Conservation (phyloP, 805 yeast genomes). For the Teunomyces cretensis region DNA sequence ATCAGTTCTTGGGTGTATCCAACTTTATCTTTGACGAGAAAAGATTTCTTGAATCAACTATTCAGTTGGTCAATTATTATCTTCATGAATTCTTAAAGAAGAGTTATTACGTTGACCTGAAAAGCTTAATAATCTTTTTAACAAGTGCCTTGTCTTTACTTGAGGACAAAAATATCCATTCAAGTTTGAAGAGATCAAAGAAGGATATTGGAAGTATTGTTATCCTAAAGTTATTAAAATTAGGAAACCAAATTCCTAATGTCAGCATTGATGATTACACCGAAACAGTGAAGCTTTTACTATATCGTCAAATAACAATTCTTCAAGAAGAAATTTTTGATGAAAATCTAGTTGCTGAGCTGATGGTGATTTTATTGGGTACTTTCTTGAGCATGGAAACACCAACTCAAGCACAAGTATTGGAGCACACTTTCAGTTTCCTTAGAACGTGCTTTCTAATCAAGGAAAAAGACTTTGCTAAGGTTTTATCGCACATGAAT, state of each 20-base stretch:
- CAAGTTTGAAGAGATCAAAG: conserved; percentile 17
- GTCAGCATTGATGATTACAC: conserved; percentile 11
- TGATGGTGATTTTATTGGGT: conserved; percentile 36
- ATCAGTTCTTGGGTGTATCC: conserved; percentile 30
- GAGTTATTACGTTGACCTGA: conserved; percentile 22
- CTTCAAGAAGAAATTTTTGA: conserved; percentile 31
- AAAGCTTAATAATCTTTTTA: conserved; percentile 25
- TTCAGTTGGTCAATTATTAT: conserved; percentile 26
- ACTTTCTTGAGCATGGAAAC: conserved; percentile 18
- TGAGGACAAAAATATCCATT: conserved; percentile 21
- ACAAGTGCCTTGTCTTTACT: conserved; percentile 30
- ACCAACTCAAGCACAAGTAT: conserved; percentile 15
- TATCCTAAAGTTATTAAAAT: conserved; percentile 25
- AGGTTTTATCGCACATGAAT: conserved; percentile 15
- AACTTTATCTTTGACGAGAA: conserved; percentile 36
- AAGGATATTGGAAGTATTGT: conserved; percentile 27
- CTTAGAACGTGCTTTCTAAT: conserved; percentile 35
- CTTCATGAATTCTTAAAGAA: conserved; percentile 27
- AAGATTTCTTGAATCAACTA: conserved; percentile 25
- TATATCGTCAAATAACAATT: conserved; percentile 34
- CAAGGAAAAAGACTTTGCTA: conserved; percentile 24
- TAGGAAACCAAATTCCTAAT: conserved; percentile 13
- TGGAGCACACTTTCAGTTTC: conserved; percentile 34
- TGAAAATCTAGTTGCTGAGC: conserved; percentile 29
- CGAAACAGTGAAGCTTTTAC: conserved; percentile 25